Evolutionary conservation across 2,329 filamentous ascomycete species (phyloP), one percentile per base, ranked within the genome.

Genomic region (Fusarium hainanense): DNA sequence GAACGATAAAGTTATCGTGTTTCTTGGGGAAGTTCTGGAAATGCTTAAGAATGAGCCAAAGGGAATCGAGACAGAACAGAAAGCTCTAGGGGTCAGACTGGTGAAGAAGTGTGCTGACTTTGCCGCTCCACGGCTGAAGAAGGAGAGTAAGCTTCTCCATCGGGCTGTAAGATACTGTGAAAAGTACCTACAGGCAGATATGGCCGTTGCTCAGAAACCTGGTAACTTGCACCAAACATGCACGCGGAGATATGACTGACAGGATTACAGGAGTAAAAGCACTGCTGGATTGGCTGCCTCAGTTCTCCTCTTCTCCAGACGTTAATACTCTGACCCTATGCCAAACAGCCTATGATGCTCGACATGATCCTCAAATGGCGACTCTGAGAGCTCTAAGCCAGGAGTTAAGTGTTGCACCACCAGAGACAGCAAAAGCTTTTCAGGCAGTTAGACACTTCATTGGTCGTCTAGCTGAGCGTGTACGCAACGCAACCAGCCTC

Each of bases 391-490:
- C 28, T 10, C 58, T 74, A 10, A 56, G 58, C 3, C 56, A 57
- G 4, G 68, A 72, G 27, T 28, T 58, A 10, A 32, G 21, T 6
- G 46, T 54, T 5, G 55, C 59, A 3, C 44, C 54, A 2, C 21
- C 7, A 2, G 28, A 30, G 4, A 46, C 44, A 6, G 13, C 42
- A 1, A 34, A 51, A n/a, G 25, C 42, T 0, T 83, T 82, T 58
- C 58, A 65, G 6, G 42, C 49, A 5, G 74, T 80, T 7, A 73
- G 75, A 7, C 85, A 87, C 68, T 76, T 78, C 34, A 71, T 87
- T 10, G 83, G 85, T 4, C 78, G 84, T 1, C 70, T 87, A 3
- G 81, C 80, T n/a, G 74, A 82, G 23, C 81, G 82, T 54, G 72
- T 83, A 4, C 78, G 82, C 12, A 79, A 81, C 2, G 74, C 79